A percentile compares a stretch with the other conserved stretches of the same genome.
These are phyloP conservation scores for Suhomyces xylopsoci DNA, from an alignment of 805 yeast species.

Conservation along the genomic window DNA sequence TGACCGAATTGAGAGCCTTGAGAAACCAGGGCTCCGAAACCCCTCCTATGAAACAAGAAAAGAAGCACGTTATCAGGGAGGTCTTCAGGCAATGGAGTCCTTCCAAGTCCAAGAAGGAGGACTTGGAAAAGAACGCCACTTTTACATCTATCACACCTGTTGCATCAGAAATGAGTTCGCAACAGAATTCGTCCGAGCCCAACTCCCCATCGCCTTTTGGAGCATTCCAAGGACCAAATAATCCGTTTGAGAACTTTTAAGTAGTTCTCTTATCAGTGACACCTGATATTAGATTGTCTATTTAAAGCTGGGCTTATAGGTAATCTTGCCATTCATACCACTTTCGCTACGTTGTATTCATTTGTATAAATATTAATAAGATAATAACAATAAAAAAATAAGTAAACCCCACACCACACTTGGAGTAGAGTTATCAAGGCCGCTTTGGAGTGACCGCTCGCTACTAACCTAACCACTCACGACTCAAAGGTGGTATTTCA, in stretches of 20 bases:
- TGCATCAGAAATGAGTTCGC: conserved; percentile 1
- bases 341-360: not conserved
- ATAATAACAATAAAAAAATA: not conserved
- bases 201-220: conserved; percentile 3
- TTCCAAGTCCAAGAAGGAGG: not conserved
- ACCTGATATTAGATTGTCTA: not conserved
- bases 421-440: too few species aligned
- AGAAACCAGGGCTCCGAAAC: conserved; percentile 8
- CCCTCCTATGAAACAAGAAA: conserved; percentile 1
- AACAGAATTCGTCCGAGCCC: not conserved
- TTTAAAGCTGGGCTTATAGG: not conserved
- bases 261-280: not conserved
- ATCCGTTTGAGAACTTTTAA: not conserved
- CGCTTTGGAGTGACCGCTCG: too few species aligned
- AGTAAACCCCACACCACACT: not conserved
- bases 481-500: too few species aligned
- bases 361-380: not conserved
- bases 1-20: conserved; percentile 19
- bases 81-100: conserved; percentile 5
- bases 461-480: too few species aligned
- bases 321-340: not conserved
- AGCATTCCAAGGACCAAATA: not conserved
- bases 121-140: conserved; percentile 3
- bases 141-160: conserved; percentile 2
- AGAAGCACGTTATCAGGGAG: conserved; percentile 1